Base-by-base conservation (phyloP, 176 grass and related monocot genomes). In the Ampelocalamus luodianensis region DNA sequence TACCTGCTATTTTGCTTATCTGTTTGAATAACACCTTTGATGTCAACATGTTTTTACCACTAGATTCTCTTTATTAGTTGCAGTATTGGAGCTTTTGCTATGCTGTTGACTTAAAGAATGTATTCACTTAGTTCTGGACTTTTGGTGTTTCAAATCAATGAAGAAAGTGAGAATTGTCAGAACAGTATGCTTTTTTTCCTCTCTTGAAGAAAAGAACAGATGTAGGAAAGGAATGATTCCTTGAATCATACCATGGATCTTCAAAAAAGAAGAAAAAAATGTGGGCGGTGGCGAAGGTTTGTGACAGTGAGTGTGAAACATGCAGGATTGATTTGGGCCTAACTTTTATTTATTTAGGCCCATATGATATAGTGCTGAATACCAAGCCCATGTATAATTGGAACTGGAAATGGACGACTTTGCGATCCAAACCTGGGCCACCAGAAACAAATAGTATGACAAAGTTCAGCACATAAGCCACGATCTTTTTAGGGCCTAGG, bases 31-130 rank as follows among this genome's bases (percentile, higher is more conserved):
- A 70, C 10, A 66, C 5, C 10, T 68, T 14, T 64, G 64, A 17
- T 89, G 42, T 34, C 51, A 81, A 51, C 53, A 36, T 85, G 12
- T 69, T 49, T 61, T 69, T 77, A n/a, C 51, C 40, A 8, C 38
- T 16, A 16, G 18, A 77, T 71, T 7, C 40, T 82, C 27, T 46
- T 37, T 23, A 4, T 27, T 17, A 54, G 8, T 78, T 65, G 55
- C 13, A 73, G 67, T 58, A 13, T 37, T 71, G 45, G 65, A 44
- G 61, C 0, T 75, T 66, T 45, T 20, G 14, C 10, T 38, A 53
- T 84, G 44, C 43, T 75, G 26, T 27, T 22, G 17, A 51, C 17
- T 36, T 18, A 27, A 44, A 34, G 32, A 34, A 34, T 34, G 61
- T 11, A 68, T 85, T 70, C 8, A 7, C 11, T 18, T 64, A 20